Percentiles rank a stretch among this genome's conserved stretches.
Conservation (phyloP, 2,329 filamentous ascomycete species). For the Fusarium keratoplasticum region DNA sequence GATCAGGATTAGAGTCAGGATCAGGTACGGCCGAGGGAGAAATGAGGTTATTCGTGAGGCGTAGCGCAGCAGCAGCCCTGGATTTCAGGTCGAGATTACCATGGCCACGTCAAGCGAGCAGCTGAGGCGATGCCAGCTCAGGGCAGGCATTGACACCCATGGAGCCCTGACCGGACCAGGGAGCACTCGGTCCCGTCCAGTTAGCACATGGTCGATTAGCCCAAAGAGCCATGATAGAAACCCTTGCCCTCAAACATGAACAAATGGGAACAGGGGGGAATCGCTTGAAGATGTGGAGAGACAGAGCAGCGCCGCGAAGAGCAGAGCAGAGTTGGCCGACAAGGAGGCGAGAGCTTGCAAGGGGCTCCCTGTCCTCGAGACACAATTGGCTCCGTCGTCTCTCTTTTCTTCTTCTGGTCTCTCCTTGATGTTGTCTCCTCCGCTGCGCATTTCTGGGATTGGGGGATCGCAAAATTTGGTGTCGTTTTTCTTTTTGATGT, state of each 20-base stretch:
- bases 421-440: slow-evolving; percentile 27
- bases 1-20: slow-evolving; percentile 13
- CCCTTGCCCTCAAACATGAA: not conserved
- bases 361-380: not conserved
- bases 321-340: not conserved
- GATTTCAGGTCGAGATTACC: slow-evolving; percentile 25
- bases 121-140: slow-evolving; percentile 24
- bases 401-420: slow-evolving; percentile 20
- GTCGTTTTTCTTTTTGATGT: slow-evolving; percentile 24
- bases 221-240: slow-evolving; percentile 5
- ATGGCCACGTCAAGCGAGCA: slow-evolving; percentile 26
- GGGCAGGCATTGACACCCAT: not conserved
- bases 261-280: slow-evolving; percentile 11
- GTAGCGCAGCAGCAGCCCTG: slow-evolving; percentile 3
- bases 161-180: not conserved
- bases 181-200: not conserved
- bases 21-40: slow-evolving; percentile 1
- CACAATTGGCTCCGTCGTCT: not conserved
- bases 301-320: not conserved
- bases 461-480: slow-evolving; percentile 12
- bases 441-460: slow-evolving; percentile 8
- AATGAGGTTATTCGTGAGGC: slow-evolving; percentile 20
- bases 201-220: not conserved
- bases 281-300: slow-evolving; percentile 5
- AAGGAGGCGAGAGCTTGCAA: not conserved